Conservation (phyloP, 768 basidiomycete genomes). For the Lenzites betulinus region DNA sequence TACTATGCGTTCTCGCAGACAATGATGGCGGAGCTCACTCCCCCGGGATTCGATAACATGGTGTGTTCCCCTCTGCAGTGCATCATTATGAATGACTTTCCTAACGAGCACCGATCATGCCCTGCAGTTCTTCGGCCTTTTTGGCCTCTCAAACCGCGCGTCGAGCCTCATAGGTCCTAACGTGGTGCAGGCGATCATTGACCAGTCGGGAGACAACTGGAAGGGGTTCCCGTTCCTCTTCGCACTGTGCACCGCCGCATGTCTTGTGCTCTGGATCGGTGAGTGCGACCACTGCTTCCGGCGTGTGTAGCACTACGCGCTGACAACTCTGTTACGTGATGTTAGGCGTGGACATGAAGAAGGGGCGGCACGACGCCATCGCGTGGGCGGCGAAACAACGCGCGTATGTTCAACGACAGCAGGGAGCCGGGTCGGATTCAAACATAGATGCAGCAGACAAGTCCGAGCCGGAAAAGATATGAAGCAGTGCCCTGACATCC, state of each 20-base stretch:
- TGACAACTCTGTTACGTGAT: neutral
- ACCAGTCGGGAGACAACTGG: constrained; percentile 73
- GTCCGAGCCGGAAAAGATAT: too few species aligned
- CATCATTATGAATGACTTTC: constrained; percentile 35
- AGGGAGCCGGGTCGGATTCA: neutral
- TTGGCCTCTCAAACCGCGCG: constrained; percentile 80
- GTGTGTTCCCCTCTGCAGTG: constrained; percentile 34
- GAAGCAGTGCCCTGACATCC: too few species aligned
- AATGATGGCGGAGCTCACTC: constrained; percentile 88
- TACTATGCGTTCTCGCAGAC: constrained; percentile 88
- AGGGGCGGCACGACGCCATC: constrained; percentile 39
- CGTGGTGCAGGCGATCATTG: constrained; percentile 80
- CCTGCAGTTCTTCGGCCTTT: constrained; percentile 80
- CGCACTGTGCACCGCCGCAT: constrained; percentile 62
- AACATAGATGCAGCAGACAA: too few species aligned
- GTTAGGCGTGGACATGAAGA: constrained; percentile 37
- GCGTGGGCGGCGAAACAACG: constrained; percentile 36
- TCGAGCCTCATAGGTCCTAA: constrained; percentile 87
- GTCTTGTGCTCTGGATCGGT: constrained; percentile 74
- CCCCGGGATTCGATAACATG: constrained; percentile 87
- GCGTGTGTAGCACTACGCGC: neutral
- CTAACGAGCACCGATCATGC: constrained; percentile 41
- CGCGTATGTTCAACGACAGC: constrained; percentile 18
- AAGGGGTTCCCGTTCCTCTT: constrained; percentile 84
- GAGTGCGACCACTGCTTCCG: constrained; percentile 22